Evolutionary conservation across 169 alveolate genomes (phyloP), one percentile per base, ranked within the genome.

Genomic region (Plasmodium billcollinsi): DNA sequence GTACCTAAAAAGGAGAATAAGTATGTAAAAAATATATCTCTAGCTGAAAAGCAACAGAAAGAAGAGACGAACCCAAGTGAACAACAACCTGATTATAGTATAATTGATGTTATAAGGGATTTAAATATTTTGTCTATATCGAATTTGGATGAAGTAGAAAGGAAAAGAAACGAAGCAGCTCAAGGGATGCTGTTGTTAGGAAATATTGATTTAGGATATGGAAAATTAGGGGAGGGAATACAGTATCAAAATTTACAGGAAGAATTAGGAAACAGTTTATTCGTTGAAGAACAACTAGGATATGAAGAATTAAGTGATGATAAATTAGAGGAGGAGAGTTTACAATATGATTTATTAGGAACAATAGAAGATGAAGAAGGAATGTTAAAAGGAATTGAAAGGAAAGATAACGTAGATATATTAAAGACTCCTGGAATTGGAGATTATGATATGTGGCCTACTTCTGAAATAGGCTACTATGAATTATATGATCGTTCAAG

Each of bases 21-120:
- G 58, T 21, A 39, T 73, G 52, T 73, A 21, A 73, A 45, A 56
- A 73, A 73, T 14, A 62, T 54, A 73, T 24, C 29, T 24, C 15
- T 73, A 73, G 86, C 71, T 49, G 86, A 73, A 73, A 73, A 73
- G 14, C 59, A 73, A 54, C 70, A 45, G 24, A 47, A 50, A 6
- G 21, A 26, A 52, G 86, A 61, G 29, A 29, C n/a, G 29, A 26
- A 4, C 14, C 15, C 72, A 73, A 14, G 14, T n/a, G 29, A 73
- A 7, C 18, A 20, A 24, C 45, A 56, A 54, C 39, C 18, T 20
- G 14, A 14, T 54, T 39, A 26, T 73, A 54, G 15, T 54, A 54
- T 52, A 4, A 69, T 52, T 15, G 6, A 3, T 43, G 9, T 71
- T 11, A 0, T 6, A 3, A 21, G 3, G 11, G 80, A 15, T n/a